These are phyloP conservation scores for Biscogniauxia sp. DNA, from an alignment of 2,329 filamentous ascomycete genomes.

Conservation along the genomic window DNA sequence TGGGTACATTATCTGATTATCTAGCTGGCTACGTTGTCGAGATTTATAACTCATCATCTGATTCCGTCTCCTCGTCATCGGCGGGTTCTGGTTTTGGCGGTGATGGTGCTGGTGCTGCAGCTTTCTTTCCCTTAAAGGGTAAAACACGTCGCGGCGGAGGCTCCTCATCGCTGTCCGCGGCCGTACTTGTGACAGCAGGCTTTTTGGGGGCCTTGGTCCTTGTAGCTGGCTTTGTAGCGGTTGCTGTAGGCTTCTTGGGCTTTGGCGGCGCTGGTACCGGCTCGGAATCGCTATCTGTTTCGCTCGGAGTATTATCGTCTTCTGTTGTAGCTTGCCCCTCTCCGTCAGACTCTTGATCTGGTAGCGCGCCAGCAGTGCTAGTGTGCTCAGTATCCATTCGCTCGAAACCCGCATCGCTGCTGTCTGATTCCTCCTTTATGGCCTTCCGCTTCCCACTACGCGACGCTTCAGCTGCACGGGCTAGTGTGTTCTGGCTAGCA, in stretches of 20 bases:
- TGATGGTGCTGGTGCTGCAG: slow-evolving; percentile 20
- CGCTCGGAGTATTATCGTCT: slow-evolving; percentile 42
- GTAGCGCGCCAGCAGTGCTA: slow-evolving; percentile 2
- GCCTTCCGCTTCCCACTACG: slow-evolving; percentile 52
- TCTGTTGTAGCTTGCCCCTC: slow-evolving; percentile 38
- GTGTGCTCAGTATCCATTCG: slow-evolving; percentile 49
- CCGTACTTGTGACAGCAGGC: slow-evolving; percentile 2
- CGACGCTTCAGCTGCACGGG: slow-evolving; percentile 35
- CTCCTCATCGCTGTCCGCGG: slow-evolving; percentile 23
- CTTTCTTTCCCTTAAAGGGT: slow-evolving; percentile 42
- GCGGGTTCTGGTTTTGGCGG: slow-evolving; percentile 29
- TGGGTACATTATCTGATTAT: slow-evolving; percentile 10
- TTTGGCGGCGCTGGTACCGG: slow-evolving; percentile 17
- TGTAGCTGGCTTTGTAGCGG: slow-evolving; percentile 5
- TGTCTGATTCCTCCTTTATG: slow-evolving; percentile 37
- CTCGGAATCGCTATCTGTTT: slow-evolving; percentile 38
- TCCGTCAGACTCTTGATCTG: slow-evolving; percentile 31
- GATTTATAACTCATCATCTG: slow-evolving; percentile 53
- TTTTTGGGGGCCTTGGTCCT: slow-evolving; percentile 10
- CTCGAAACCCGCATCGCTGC: slow-evolving; percentile 46
- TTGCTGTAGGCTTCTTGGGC: slow-evolving; percentile 9
- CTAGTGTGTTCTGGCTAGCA: slow-evolving; percentile 22
- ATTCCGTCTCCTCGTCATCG: slow-evolving; percentile 49
- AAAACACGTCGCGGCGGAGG: slow-evolving; percentile 34
- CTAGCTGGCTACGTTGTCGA: slow-evolving; percentile 1